Base-by-base conservation (phyloP, 495 filamentous ascomycete species). In the Friedmanniomyces endolithicus region DNA sequence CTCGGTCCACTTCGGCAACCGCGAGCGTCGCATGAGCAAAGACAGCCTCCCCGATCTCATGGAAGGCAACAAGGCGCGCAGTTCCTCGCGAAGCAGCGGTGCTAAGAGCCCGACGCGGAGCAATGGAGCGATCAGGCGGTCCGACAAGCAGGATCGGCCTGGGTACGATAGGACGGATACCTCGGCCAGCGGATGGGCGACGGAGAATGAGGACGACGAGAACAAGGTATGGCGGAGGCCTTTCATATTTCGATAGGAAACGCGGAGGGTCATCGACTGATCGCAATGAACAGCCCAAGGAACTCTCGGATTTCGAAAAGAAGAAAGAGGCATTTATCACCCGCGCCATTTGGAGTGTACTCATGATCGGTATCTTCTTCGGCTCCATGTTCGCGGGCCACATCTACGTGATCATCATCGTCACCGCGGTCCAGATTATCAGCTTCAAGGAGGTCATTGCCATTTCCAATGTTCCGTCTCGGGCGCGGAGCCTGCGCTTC, bases 401-500 rank as follows among this genome's bases (percentile, higher is more conserved):
- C 67, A 88, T 99, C 65, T 99, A 97, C 72, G 83, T 99, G 60
- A 85, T 99, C 66, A 84, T 76, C 52, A 82, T 96, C 62, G 84
- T 96, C 41, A 95, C 92, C 33, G 86, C 82, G 24, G 77, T 99
- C 25, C 94, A 99, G 68, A 90, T 99, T 63, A 76, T 97, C 52
- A 95, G 89, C 12, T 99, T 97, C 79, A 97, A 97, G 73, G 94
- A 99, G 68, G 94, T 99, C 58, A 96, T 99, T 65, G 89, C 90
- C 52, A 99, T 99, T 62, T 85, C 92, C 60, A 94, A 89, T 68
- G 87, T 96, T 9, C 88, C 90, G 25, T 94, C 87, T 63, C 80
- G 85, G 57, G 90, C 90, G 57, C 84, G 90, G 70, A 87, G 90
- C 65, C 74, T 97, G 22, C 85, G 84, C 22, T 95, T 95, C 65